Evolutionary conservation across 768 basidiomycete genomes (phyloP).

Genomic region (Hypholoma sublateritium): DNA sequence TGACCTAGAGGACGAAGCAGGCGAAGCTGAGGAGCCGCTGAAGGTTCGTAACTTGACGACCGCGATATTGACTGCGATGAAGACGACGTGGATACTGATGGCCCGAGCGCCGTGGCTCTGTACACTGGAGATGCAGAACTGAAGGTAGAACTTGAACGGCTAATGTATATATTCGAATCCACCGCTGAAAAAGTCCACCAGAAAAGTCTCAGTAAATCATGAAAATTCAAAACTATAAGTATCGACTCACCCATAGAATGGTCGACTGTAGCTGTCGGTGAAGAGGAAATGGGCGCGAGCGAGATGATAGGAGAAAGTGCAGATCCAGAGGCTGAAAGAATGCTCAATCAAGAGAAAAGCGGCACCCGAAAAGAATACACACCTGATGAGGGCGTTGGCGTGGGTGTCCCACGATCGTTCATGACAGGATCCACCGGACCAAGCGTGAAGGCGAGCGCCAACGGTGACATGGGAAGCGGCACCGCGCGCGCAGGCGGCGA

Average conservation of each 20-base stretch:
- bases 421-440: constrained; percentile 1
- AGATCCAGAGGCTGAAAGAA: background rate
- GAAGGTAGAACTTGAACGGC: no score
- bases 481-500: constrained; percentile 1
- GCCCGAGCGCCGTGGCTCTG: background rate
- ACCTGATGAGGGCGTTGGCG: constrained; percentile 12
- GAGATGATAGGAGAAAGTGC: no score
- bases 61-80: constrained; percentile 1
- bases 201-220: no score
- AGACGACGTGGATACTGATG: background rate
- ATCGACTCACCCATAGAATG: no score
- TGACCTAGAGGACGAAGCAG: constrained; percentile 61
- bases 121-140: no score
- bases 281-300: no score
- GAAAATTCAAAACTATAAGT: no score
- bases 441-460: constrained; percentile 13
- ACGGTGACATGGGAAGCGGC: constrained; percentile 15
- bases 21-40: constrained; percentile 35
- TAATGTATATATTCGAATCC: no score
- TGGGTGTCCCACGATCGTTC: constrained; percentile 15
- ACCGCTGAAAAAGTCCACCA: no score
- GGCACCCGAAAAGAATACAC: background rate
- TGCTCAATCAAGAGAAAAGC: background rate
- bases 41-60: background rate
- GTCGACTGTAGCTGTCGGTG: no score